phyloP scores from a whole-genome alignment of 1,284 basidiomycete genomes.

The Ceratobasidium sp. region DNA sequence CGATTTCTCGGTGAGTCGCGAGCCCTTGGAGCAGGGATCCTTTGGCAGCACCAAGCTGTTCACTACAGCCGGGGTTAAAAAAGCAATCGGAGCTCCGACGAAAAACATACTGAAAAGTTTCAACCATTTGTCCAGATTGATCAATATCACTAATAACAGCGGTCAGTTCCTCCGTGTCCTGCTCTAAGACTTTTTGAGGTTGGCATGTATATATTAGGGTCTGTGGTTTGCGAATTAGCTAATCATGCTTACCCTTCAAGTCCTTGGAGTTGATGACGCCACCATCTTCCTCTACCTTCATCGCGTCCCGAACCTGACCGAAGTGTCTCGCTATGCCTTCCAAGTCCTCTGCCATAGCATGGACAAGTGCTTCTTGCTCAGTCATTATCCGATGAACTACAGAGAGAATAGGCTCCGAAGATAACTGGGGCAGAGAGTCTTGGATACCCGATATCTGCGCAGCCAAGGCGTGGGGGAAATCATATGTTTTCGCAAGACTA shows the following conservation, averaged over 20 bases:
- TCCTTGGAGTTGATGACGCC: constrained; percentile 65
- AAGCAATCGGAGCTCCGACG: not conserved
- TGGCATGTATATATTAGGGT: not conserved
- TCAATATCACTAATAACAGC: constrained; percentile 74
- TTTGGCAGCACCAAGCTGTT: constrained; percentile 59
- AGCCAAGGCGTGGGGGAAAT: constrained; percentile 65
- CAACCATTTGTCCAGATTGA: constrained; percentile 60
- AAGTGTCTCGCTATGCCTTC: constrained; percentile 74
- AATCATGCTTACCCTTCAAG: constrained; percentile 60
- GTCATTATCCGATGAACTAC: constrained; percentile 59
- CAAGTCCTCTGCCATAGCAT: constrained; percentile 71
- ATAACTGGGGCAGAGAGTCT: constrained; percentile 56
- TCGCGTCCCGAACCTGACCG: constrained; percentile 70
- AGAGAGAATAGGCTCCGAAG: constrained; percentile 45
- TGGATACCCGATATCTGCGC: constrained; percentile 63
- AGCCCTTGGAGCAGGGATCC: constrained; percentile 57
- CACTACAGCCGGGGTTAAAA: constrained; percentile 53
- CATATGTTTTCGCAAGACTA: constrained; percentile 53
- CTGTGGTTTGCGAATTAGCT: not conserved
- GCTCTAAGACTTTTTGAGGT: constrained; percentile 65
- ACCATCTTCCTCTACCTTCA: constrained; percentile 63
- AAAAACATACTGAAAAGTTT: constrained; percentile 61
- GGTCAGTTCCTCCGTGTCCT: constrained; percentile 75
- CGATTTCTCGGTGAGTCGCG: constrained; percentile 57
- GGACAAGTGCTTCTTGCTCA: constrained; percentile 63